Base-by-base conservation (phyloP, 441 rosid genomes). In the Erodium moschatum region DNA sequence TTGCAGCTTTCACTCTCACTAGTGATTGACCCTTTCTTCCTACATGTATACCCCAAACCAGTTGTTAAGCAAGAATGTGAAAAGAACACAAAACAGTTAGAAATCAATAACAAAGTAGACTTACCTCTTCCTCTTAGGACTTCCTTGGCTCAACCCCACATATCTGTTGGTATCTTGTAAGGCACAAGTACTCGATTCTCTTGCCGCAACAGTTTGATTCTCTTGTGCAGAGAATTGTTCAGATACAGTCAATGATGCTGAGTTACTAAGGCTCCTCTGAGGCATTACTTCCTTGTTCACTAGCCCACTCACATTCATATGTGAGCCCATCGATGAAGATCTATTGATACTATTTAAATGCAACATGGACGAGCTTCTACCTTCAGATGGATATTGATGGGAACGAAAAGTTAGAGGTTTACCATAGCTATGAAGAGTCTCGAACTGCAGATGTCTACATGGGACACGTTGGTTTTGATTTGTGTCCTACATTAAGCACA, bases 1-100 rank as follows among this genome's bases (percentile, higher is more conserved):
- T 81, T 84, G 83, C 85, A 81, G 63, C 83, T 85, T 66, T 80
- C 87, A 52, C 68, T 76, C 19, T 76, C 79, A 46, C 65, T 20
- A 64, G 63, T 65, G 60, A 69, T 62, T 13, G 77, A 65, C 52
- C 74, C 60, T 75, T 82, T 85, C 80, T 76, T 84, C 83, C 89
- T 84, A 21, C 64, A 19, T 4, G 1, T 7, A 21, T 7, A 60
- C 19, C 33, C 31, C 24, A 60, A 60, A 60, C 64, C 6, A 2
- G 13, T 16, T 18, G 13, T 19, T 60, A 31, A 60, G 64, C 20
- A 20, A 19, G 33, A 60, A 60, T 21, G 65, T 20, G 15, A 20
- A 21, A 61, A 27, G 6, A 10, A 61, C 1, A 61, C 15, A 61
- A 61, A 61, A 12, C 15, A 24, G 9, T 61, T 9, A 61, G 33